Evolutionary conservation across 345 rosid genomes (phyloP), one percentile per base, ranked within the genome.

Genomic region (Conringia planisiliqua): DNA sequence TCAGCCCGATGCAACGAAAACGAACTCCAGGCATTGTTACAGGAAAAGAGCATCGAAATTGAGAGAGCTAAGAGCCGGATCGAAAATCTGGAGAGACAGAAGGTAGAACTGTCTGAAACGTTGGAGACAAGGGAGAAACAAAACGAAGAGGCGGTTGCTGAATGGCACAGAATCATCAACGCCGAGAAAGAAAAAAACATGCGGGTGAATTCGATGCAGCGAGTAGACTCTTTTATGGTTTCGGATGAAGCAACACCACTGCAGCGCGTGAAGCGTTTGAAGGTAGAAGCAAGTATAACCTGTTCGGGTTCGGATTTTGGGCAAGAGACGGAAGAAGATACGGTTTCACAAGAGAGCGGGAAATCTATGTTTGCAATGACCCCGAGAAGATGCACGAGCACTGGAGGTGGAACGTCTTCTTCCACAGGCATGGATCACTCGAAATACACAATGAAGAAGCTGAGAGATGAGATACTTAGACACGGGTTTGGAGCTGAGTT

Each of bases 401-500:
- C 22, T 27, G 68, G 22, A 63, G 69, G 27, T 46, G 55, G 68
- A 39, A 40, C 33, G 17, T 58, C 77, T 47, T 78, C 77, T 33
- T 73, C 77, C 3, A 69, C 39, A 22, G 58, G 77, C 5, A 63
- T 10, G 44, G 66, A 75, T 54, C 82, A 79, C 58, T 62, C 69
- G 13, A 81, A 70, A 39, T 83, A 79, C 51, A 81, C 85, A 0
- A 57, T 83, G 61, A 26, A 55, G 77, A 81, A 73, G 66, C 69
- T 85, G 50, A 75, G 79, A 52, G 72, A 48, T 33, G 83, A 81
- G 74, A 85, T 85, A 30, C 42, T 50, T 12, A 58, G 72, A 35
- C 78, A 62, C 17, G 83, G 86, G 29, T 85, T 81, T 42, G 82
- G 80, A 22, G 70, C 66, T 3, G 81, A 83, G 74, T 61, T 85